Conservation (phyloP, 169 alveolate genomes). For the Babesia sp. region DNA sequence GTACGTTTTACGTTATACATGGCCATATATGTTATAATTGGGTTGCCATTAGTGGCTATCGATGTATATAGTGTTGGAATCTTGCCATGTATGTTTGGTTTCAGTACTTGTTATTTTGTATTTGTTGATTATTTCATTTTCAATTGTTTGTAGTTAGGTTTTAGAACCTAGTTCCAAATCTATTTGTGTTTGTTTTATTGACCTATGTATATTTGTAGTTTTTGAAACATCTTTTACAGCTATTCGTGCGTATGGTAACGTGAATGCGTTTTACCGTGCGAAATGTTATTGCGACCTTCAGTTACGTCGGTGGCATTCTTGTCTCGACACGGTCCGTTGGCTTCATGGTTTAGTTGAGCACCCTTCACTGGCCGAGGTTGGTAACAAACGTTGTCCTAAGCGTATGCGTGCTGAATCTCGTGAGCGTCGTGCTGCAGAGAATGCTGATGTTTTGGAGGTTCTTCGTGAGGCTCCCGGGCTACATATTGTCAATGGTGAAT, state of each 20-base stretch:
- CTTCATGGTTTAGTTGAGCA: constrained; percentile 43
- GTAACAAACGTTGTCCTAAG: constrained; percentile 39
- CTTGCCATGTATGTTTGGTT: too few species aligned
- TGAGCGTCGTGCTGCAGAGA: constrained; percentile 15
- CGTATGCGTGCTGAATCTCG: constrained; percentile 23
- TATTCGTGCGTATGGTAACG: constrained; percentile 18
- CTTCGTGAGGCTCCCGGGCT: constrained; percentile 29
- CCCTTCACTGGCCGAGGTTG: constrained; percentile 7
- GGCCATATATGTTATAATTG: background rate
- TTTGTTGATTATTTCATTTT: too few species aligned
- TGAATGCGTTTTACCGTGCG: constrained; percentile 52
- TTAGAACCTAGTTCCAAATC: too few species aligned
- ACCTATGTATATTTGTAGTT: background rate
- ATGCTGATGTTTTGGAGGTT: constrained; percentile 2
- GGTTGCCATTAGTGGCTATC: too few species aligned
- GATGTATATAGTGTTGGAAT: too few species aligned
- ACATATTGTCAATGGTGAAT: constrained; percentile 43
- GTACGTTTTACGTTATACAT: background rate
- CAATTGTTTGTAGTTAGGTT: too few species aligned
- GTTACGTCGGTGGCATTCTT: constrained; percentile 58
- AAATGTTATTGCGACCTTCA: constrained; percentile 61
- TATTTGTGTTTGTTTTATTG: too few species aligned
- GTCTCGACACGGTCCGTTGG: constrained; percentile 66
- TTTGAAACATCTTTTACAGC: constrained; percentile 9
- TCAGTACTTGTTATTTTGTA: too few species aligned